Conservation (phyloP, 768 basidiomycete species). For the Rhodosporidiobolus sp. region DNA sequence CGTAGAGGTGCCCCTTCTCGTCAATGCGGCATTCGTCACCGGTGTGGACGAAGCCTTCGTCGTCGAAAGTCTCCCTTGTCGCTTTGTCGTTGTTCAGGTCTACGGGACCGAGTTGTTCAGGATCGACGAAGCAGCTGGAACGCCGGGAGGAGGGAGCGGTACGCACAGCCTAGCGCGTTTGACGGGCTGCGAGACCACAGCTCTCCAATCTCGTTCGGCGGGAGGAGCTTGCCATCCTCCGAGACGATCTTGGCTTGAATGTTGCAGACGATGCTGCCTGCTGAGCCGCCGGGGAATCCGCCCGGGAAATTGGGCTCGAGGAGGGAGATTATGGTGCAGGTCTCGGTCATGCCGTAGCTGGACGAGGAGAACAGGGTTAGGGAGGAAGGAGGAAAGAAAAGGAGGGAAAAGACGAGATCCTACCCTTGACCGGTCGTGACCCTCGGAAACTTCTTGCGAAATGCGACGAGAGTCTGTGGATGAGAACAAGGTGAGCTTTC, state of each 20-base stretch:
- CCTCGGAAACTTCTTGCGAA: constrained; percentile 20
- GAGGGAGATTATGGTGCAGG: constrained; percentile 16
- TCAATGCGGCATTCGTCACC: constrained; percentile 31
- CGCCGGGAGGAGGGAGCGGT: background rate
- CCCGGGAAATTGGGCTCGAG: background rate
- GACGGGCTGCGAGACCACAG: constrained; percentile 21
- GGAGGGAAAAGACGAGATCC: background rate
- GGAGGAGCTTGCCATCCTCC: constrained; percentile 29
- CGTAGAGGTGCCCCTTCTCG: constrained; percentile 22
- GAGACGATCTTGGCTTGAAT: constrained; percentile 34
- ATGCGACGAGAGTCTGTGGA: constrained; percentile 16
- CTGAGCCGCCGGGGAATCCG: constrained; percentile 4
- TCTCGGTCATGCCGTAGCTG: constrained; percentile 22
- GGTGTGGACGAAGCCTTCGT: constrained; percentile 36
- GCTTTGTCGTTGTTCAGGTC: constrained; percentile 36
- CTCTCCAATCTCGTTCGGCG: constrained; percentile 30
- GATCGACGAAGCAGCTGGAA: too few relatives aligned
- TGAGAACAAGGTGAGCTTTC: too few relatives aligned
- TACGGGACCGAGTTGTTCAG: background rate
- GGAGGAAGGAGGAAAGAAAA: too few relatives aligned
- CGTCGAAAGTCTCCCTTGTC: constrained; percentile 36
- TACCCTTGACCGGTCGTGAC: constrained; percentile 27
- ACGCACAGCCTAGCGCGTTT: constrained; percentile 32
- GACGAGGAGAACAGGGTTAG: too few relatives aligned
- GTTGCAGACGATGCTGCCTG: constrained; percentile 21